Base-by-base conservation (phyloP, 805 yeast species). In the Torulaspora quercuum region DNA sequence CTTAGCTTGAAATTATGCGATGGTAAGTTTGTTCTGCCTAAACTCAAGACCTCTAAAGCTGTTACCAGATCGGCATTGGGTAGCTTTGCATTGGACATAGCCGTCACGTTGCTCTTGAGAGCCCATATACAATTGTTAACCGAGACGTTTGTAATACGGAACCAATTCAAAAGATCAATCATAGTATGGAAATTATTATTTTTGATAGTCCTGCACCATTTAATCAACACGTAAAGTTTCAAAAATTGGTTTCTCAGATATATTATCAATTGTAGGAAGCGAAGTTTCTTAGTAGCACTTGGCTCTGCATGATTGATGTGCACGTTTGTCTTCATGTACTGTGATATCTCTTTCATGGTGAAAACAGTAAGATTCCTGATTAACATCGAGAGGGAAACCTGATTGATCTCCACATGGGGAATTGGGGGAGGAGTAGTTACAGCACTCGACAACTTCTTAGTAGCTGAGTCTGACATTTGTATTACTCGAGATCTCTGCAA, bases 41-140 rank as follows among this genome's bases (percentile, higher is more conserved):
- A 69, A 25, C 78, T 75, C 37, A 89, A 67, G 0, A 92, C 95
- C 55, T 90, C 94, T 48, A 90, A 65, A 1, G 95, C 86, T 0
- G 97, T 89, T 15, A 79, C 72, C 13, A 92, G 59, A 61, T 92
- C 99, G 0, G 95, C 92, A 58, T 87, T 86, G 4, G 96, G 95
- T 35, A 90, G 64, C 53, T 94, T 89, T 0, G 98, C 97, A 18
- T 88, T 84, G 1, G 87, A 75, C 45, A 84, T 61, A n/a, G 81
- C 76, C 1, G 53, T 50, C 7, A 60, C 39, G 34, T 78, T 75
- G 45, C 80, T 84, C 44, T 80, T 83, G 25, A 88, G 65, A 8
- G 82, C 79, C 64, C 80, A 73, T 12, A 82, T 75, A 25, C 64
- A 79, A 51, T 70, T 78, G 40, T 61, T 82, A 51, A 72, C 89